These are phyloP conservation scores for Rosellinia necatrix DNA, from an alignment of 2,329 filamentous ascomycete species.

Conservation along the genomic window DNA sequence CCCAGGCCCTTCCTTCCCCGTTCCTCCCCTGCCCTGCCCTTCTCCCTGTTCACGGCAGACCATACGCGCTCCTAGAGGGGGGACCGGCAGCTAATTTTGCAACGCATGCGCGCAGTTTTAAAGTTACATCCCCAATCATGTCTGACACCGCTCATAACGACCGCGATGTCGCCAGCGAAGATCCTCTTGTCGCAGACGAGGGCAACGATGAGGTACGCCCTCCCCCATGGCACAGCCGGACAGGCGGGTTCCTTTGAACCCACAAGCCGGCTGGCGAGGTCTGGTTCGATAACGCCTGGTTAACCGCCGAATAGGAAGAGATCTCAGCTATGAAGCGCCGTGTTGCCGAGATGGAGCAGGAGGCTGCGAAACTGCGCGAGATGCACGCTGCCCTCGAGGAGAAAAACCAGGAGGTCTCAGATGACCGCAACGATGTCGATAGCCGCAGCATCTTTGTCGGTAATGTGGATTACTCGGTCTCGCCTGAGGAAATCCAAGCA, in stretches of 20 bases:
- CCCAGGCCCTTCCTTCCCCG: background rate
- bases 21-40: background rate
- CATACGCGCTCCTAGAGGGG: background rate
- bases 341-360: constrained; percentile 89
- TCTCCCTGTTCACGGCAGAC: background rate
- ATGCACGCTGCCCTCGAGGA: constrained; percentile 88
- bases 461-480: constrained; percentile 97
- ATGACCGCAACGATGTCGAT: constrained; percentile 96
- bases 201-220: constrained; percentile 54
- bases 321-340: constrained; percentile 86
- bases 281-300: constrained; percentile 32
- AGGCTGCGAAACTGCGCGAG: constrained; percentile 82
- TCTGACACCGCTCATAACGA: constrained; percentile 36
- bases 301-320: constrained; percentile 61
- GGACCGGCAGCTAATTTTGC: constrained; percentile 9
- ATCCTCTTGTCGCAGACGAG: constrained; percentile 47
- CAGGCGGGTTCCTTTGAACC: constrained; percentile 14
- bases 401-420: constrained; percentile 79
- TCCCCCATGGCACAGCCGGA: constrained; percentile 23
- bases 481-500: constrained; percentile 96
- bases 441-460: constrained; percentile 96
- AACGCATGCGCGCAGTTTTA: constrained; percentile 5
- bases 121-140: constrained; percentile 27
- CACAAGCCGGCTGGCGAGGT: constrained; percentile 22
- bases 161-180: constrained; percentile 35